Evolutionary conservation across 495 filamentous ascomycete species (phyloP), one percentile per base, ranked within the genome.

Genomic region (Beverwykella pulmonaria): DNA sequence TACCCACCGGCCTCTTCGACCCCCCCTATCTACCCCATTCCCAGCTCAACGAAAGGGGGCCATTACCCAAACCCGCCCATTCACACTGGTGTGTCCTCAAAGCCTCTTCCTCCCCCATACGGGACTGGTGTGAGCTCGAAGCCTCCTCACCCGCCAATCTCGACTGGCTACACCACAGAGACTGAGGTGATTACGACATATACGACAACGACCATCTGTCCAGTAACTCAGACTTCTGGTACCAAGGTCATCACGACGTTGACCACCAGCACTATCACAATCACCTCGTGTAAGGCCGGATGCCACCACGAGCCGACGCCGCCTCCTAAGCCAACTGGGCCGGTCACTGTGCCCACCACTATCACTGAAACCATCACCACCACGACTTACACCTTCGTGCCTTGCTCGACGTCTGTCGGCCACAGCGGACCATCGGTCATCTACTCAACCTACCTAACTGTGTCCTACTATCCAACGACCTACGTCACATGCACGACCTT

Each of bases 401-500:
- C 76, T 19, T 74, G 71, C 66, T 78, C 76, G 6, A 76, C 66
- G 12, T 36, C 73, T 20, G 67, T 78, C 26, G 76, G 73, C 58
- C 66, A 70, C 20, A 50, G 57, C 25, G 74, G 73, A 50, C 19
- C 62, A 34, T 65, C 65, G 27, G 71, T 68, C 9, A 71, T 70
- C 55, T 78, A 75, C 61, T 73, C 73, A 9, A 76, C 71, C 23
- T 78, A 67, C 44, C 63, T 78, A 32, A 77, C 74, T 4, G 47
- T 71, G 5, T 68, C 74, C 19, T 65, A 59, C 46, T 62, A 65
- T 46, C 66, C 67, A 6, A 75, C 61, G 26, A 23, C 22, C 17
- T 22, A 25, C 12, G 47, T 63, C 14, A 55, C 63, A 23, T 69
- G 60, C 44, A 57, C 58, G 12, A 69, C 70, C 19, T 12, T 49